phyloP scores from a whole-genome alignment of 2,329 filamentous ascomycete genomes.

The Fusarium anguioides region DNA sequence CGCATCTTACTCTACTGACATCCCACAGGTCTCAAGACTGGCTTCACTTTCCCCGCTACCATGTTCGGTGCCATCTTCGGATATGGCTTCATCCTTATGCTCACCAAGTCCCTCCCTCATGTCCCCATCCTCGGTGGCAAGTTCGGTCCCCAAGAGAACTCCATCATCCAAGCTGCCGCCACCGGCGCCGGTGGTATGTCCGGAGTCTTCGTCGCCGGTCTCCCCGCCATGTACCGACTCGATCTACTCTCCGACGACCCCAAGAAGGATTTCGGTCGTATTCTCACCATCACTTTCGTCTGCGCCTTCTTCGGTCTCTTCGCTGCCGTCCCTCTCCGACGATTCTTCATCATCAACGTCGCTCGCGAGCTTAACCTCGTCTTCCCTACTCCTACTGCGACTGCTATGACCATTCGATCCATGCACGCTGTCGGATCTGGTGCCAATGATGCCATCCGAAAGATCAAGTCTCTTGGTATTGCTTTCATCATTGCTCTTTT shows the following conservation, averaged over 20 bases:
- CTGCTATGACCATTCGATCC: constrained; percentile 70
- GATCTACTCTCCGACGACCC: constrained; percentile 61
- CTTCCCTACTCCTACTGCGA: constrained; percentile 69
- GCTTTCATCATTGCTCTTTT: constrained; percentile 63
- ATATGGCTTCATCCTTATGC: constrained; percentile 66
- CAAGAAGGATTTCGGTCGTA: constrained; percentile 65
- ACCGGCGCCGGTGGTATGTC: constrained; percentile 69
- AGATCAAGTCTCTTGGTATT: constrained; percentile 65
- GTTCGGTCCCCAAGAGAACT: constrained; percentile 72
- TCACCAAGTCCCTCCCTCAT: constrained; percentile 60
- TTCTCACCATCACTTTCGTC: constrained; percentile 70
- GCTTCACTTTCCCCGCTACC: constrained; percentile 61
- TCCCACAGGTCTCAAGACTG: constrained; percentile 59
- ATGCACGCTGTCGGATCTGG: constrained; percentile 69
- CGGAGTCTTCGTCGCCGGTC: constrained; percentile 67
- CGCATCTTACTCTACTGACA: background rate
- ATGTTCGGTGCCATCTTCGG: constrained; percentile 68
- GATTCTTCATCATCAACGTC: constrained; percentile 76
- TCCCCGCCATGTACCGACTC: constrained; percentile 70
- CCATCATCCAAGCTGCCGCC: constrained; percentile 69
- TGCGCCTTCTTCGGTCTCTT: constrained; percentile 73
- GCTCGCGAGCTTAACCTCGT: constrained; percentile 69
- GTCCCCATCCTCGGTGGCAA: constrained; percentile 64
- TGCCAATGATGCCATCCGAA: constrained; percentile 63
- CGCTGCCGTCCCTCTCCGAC: constrained; percentile 71